Conservation (phyloP, 352 stramenopile species). For the Ochromonadaceae sp. region DNA sequence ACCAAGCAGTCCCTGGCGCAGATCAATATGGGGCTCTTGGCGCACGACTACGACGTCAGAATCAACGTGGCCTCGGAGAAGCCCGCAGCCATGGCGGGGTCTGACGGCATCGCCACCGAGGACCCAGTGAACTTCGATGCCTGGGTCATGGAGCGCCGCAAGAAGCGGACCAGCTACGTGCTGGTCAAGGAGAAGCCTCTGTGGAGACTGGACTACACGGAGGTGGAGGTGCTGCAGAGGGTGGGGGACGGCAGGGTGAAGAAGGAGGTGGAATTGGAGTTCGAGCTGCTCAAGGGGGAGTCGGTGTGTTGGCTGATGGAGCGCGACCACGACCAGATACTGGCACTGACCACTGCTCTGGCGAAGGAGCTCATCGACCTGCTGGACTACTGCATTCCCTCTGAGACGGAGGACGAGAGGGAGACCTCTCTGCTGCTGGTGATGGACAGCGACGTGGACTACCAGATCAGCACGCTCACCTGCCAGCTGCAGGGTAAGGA, state of each 20-base stretch:
- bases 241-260: neutral
- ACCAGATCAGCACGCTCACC: no score
- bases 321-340: neutral
- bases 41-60: constrained; percentile 8
- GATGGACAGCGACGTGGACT: neutral
- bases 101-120: no score
- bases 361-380: neutral
- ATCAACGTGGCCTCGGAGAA: neutral
- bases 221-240: neutral
- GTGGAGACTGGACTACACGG: constrained; percentile 7
- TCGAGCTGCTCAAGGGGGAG: neutral
- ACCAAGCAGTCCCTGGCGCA: no score
- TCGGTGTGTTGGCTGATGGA: neutral
- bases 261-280: constrained; percentile 1
- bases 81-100: no score
- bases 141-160: neutral
- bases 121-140: no score
- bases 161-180: neutral
- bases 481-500: no score
- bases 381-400: neutral
- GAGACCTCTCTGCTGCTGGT: neutral
- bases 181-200: neutral
- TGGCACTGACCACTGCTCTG: neutral
- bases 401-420: neutral
- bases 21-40: neutral